Percentiles rank a stretch among this genome's conserved stretches.
Evolutionary conservation across 176 grass and related monocot species (phyloP).

Genomic region (Avena eriantha): DNA sequence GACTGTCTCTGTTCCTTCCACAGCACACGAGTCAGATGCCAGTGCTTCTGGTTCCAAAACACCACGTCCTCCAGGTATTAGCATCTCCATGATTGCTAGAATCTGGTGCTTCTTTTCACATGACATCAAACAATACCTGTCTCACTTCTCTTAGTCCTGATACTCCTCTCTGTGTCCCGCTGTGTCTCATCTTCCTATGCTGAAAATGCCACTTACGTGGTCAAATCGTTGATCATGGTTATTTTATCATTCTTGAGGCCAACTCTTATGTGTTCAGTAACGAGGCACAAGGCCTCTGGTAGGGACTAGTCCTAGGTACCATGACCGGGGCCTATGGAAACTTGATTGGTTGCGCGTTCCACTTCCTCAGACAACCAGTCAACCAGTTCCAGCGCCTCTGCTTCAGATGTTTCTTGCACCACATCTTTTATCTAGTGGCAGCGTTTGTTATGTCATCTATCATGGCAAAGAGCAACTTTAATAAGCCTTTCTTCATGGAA

Average conservation of each 20-base stretch:
- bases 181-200: background rate
- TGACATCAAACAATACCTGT: background rate
- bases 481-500: too few species aligned
- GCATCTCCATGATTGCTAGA: background rate
- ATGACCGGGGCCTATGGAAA: background rate
- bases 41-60: background rate
- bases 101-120: constrained; percentile 12
- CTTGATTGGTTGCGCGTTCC: background rate
- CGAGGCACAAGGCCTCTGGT: background rate
- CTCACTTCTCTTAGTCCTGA: background rate
- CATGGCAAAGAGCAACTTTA: too few species aligned
- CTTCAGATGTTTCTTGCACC: background rate
- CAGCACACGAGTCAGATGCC: background rate
- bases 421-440: background rate
- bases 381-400: background rate
- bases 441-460: background rate
- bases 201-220: background rate
- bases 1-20: background rate
- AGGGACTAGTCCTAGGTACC: constrained; percentile 9
- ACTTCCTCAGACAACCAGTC: background rate
- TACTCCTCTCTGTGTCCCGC: background rate
- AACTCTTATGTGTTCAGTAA: background rate
- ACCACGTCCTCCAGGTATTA: background rate
- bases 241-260: background rate
- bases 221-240: background rate